These are phyloP conservation scores for Torulaspora maleeae DNA, from an alignment of 805 yeast genomes.

Conservation along the genomic window DNA sequence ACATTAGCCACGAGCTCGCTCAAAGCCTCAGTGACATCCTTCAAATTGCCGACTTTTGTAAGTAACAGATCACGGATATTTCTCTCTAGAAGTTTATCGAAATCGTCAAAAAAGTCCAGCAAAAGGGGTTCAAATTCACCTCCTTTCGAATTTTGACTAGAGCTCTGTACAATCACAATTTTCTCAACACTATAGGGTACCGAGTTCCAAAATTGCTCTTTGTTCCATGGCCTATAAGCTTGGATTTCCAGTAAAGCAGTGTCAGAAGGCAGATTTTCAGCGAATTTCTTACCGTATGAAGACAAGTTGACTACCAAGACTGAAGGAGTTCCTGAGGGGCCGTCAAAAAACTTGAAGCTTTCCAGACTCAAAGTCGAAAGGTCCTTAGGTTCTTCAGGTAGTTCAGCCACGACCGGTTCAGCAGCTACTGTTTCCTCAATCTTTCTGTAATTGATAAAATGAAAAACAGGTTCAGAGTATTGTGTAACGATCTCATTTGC, in stretches of 20 bases:
- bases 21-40: constrained; percentile 37
- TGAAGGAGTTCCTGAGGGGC: constrained; percentile 38
- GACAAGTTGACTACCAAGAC: constrained; percentile 65
- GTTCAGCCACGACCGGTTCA: constrained; percentile 15
- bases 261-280: constrained; percentile 35
- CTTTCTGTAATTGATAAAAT: constrained; percentile 46
- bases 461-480: constrained; percentile 57
- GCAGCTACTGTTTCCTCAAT: constrained; percentile 13
- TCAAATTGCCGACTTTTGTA: constrained; percentile 40
- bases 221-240: constrained; percentile 69
- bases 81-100: constrained; percentile 43
- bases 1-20: constrained; percentile 50
- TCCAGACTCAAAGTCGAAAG: constrained; percentile 35
- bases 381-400: constrained; percentile 22
- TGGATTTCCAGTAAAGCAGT: constrained; percentile 49
- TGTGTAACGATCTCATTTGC: constrained; percentile 54
- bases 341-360: constrained; percentile 23
- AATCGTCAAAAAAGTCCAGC: constrained; percentile 67
- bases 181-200: constrained; percentile 53
- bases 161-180: constrained; percentile 65
- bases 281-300: constrained; percentile 43
- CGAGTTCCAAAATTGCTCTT: constrained; percentile 43
- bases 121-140: constrained; percentile 63
- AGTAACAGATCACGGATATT: constrained; percentile 51
- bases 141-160: constrained; percentile 29